Evolutionary conservation across 768 basidiomycete species (phyloP), one percentile per base, ranked within the genome.

Genomic region (Galerina marginata): DNA sequence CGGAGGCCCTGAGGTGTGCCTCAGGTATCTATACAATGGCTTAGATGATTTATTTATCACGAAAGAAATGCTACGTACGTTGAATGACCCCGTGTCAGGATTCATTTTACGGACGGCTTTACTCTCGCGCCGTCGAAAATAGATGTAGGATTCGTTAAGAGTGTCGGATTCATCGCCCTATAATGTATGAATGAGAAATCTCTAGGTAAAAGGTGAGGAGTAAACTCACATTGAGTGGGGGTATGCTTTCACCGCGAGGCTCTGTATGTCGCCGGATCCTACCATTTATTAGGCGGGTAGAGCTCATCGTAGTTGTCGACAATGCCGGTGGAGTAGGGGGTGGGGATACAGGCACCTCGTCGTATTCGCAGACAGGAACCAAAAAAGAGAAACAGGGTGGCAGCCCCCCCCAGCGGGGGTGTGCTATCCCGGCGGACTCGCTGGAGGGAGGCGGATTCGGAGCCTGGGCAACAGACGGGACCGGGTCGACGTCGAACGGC

Each of bases 71-170:
- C 9, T 53, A 68, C 73, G 40, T 80, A 85, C 83, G 80, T 77
- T 6, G 84, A 71, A 49, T 86, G 91, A 91, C 12, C 95, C 90
- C 7, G n/a, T n/a, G n/a, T n/a, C n/a, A n/a, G n/a, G n/a, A n/a
- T 96, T 88, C 9, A 96, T 98, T 78, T 99, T 99, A 62, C 97
- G 88, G 46, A 93, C 85, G 3, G 93, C 88, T 73, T 99, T 99
- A 74, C 91, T 89, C 72, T 99, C 96, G 56, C 96, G 89, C 60
- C 95, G 85, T 38, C 97, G 87, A 83, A 99, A 99, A 75, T 96
- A 99, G 46, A 98, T 91, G 64, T 98, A 99, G 0, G 96, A 96
- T 67, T 96, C 95, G 56, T 93, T 94, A 65, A 83, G 83, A 48
- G 89, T 89, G 72, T 97, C 95, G 16, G 90, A 83, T 76, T 98